Conservation (phyloP, 345 rosid genomes). For the Linum trigynum region DNA sequence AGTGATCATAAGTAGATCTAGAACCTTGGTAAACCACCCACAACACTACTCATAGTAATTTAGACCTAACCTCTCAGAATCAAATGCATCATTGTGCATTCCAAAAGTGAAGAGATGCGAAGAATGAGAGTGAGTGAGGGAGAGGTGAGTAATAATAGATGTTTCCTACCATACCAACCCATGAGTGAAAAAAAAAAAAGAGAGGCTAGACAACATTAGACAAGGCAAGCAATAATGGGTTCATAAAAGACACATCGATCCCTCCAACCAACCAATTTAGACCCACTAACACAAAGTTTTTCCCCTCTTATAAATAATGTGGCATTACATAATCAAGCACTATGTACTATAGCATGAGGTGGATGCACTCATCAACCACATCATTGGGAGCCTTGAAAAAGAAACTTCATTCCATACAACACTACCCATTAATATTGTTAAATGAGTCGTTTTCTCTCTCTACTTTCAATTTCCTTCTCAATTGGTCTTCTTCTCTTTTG, state of each 20-base stretch:
- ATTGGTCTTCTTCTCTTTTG: too few relatives aligned
- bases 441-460: too few relatives aligned
- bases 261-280: conserved; percentile 3
- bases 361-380: conserved; percentile 25
- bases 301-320: not conserved
- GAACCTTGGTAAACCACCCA: too few relatives aligned
- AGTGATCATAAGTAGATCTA: too few relatives aligned
- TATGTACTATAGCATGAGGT: conserved; percentile 12
- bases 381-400: conserved; percentile 22
- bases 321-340: not conserved
- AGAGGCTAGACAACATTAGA: not conserved
- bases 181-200: conserved; percentile 16
- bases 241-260: conserved; percentile 17
- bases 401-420: not conserved
- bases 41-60: too few relatives aligned
- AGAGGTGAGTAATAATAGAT: conserved; percentile 23
- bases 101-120: not conserved
- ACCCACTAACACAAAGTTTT: conserved; percentile 7
- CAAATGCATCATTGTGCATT: not conserved
- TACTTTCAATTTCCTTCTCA: too few relatives aligned
- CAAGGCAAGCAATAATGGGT: conserved; percentile 6
- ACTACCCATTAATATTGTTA: too few relatives aligned
- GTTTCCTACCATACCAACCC: conserved; percentile 36
- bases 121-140: conserved; percentile 5
- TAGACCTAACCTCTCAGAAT: too few relatives aligned